Conservation (phyloP, 345 rosid species). For the Excoecaria cochinchinensis region DNA sequence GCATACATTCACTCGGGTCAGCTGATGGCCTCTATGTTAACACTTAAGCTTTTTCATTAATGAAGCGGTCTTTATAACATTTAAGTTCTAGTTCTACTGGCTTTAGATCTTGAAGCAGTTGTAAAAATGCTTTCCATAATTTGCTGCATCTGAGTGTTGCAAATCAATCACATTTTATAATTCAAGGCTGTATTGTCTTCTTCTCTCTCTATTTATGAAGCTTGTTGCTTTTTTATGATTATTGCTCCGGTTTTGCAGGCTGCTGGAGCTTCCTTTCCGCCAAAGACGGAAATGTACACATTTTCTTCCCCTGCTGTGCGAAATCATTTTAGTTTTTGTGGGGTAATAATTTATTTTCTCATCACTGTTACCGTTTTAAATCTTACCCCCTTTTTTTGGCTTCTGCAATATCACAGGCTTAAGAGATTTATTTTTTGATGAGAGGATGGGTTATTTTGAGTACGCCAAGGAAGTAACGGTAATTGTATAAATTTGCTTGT, state of each 20-base stretch:
- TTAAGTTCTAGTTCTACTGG: neutral
- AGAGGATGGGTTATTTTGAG: slow-evolving; percentile 63
- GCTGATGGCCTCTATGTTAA: neutral
- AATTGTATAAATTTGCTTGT: slow-evolving; percentile 25
- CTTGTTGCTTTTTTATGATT: slow-evolving; percentile 6
- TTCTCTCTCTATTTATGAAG: neutral
- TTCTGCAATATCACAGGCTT: slow-evolving; percentile 40
- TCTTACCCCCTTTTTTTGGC: neutral
- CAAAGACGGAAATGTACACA: slow-evolving; percentile 59
- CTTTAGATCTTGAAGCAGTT: neutral
- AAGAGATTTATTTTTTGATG: slow-evolving; percentile 57
- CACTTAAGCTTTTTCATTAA: too few species aligned
- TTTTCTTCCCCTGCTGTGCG: neutral
- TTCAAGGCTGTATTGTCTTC: neutral
- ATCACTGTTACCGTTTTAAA: slow-evolving; percentile 1
- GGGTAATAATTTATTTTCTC: neutral
- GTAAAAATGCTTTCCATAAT: neutral
- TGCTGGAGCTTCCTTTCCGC: slow-evolving; percentile 62
- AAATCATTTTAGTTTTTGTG: slow-evolving; percentile 8
- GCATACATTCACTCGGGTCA: neutral
- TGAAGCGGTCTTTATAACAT: neutral
- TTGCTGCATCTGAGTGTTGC: neutral
- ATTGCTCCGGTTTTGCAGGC: slow-evolving; percentile 42
- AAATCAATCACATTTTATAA: neutral
- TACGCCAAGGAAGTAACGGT: slow-evolving; percentile 71